Evolutionary conservation across 179 eudicot genomes (phyloP), one percentile per base, ranked within the genome.

Genomic region (Camellia oleifera): DNA sequence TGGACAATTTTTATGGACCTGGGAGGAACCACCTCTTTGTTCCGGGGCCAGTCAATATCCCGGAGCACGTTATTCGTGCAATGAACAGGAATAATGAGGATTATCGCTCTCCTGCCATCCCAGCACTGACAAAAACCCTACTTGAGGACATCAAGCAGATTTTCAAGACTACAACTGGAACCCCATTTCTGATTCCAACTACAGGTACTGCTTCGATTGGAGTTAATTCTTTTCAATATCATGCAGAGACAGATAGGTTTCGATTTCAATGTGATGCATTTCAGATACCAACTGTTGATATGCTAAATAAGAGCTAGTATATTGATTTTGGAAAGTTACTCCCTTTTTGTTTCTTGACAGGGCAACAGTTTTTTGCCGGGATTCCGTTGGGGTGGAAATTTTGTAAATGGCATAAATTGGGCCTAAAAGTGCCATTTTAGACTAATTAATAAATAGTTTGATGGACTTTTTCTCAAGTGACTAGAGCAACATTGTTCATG

Each of bases 81-180:
- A 94, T 97, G 99, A 94, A 87, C 90, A 85, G 98, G 50, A 97
- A 97, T 89, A 97, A 97, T 45, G 99, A 97, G 89, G 99, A 97
- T 80, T 94, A 97, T 80, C 92, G 99, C 18, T 92, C 99, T 77
- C 99, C 98, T 6, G 97, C 99, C 7, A 75, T 97, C 74, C 99
- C 98, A 0, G 98, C 99, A 3, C 78, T 97, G 77, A 97, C 99
- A 3, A 93, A 92, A 85, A 71, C 74, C 68, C 87, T 97, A 15
- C 86, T 94, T 63, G 97, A 97, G 81, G 99, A 97, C 85, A 97
- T 97, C 81, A 97, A 97, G 91, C 86, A 94, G 92, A 97, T 97
- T 78, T 97, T 97, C 87, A 97, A 97, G 90, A 92, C 92, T 77
- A 94, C 95, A 76, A n/a, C 94, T 72, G 99, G 99, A 76, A 90